Evolutionary conservation across 2,329 filamentous ascomycete species (phyloP).

Genomic region (Microdochium bolleyi): DNA sequence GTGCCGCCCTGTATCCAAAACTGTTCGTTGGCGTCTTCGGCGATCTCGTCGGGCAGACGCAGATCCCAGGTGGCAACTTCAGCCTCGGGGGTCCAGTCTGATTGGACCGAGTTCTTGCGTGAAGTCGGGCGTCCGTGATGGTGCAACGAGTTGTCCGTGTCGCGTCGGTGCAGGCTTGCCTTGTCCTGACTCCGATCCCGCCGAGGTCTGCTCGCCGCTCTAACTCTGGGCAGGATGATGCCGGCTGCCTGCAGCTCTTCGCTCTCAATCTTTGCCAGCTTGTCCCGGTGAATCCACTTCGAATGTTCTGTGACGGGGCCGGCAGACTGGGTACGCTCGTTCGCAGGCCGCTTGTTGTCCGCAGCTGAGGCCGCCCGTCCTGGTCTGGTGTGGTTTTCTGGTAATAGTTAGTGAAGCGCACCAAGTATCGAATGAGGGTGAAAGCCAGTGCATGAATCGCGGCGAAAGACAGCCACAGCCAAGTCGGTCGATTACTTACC

Average conservation of each 20-base stretch:
- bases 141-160: conserved; percentile 18
- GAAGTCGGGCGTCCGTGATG: conserved; percentile 12
- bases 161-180: conserved; percentile 20
- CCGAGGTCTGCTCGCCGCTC: conserved; percentile 42
- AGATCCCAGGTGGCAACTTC: conserved; percentile 59
- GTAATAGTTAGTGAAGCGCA: conserved; percentile 7
- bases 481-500: neutral
- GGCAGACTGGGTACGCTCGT: conserved; percentile 14
- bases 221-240: conserved; percentile 49
- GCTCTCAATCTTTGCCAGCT: conserved; percentile 73
- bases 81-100: conserved; percentile 15
- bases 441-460: neutral
- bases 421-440: neutral
- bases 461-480: neutral
- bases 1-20: conserved; percentile 44
- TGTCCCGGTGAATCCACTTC: conserved; percentile 82
- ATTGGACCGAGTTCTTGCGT: conserved; percentile 38
- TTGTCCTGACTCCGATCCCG: conserved; percentile 33
- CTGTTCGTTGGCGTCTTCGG: conserved; percentile 43
- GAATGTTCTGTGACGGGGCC: conserved; percentile 43
- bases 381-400: neutral
- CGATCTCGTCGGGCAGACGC: conserved; percentile 69
- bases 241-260: conserved; percentile 74
- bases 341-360: conserved; percentile 18
- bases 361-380: conserved; percentile 10